phyloP scores from a whole-genome alignment of 768 basidiomycete genomes.

The Krasilnikovozyma curviuscula region DNA sequence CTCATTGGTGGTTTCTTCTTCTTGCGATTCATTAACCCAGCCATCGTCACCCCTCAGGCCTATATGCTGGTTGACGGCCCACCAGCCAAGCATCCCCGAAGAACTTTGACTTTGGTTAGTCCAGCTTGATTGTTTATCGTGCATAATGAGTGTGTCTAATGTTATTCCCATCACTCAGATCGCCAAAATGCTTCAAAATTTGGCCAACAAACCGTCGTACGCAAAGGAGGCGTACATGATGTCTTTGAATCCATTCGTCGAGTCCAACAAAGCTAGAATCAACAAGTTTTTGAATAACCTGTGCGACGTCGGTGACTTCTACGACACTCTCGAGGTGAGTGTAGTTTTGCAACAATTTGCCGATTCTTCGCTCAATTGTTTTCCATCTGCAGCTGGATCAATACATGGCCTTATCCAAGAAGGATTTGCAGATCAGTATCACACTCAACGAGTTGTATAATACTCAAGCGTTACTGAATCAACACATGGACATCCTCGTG shows the following conservation, averaged over 20 bases:
- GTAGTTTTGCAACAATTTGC: background rate
- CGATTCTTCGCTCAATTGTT: background rate
- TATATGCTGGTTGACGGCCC: slow-evolving; percentile 98
- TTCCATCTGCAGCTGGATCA: slow-evolving; percentile 69
- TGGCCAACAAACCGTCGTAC: slow-evolving; percentile 96
- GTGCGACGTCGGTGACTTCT: slow-evolving; percentile 98
- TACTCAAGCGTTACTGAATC: slow-evolving; percentile 83
- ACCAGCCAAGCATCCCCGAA: slow-evolving; percentile 89
- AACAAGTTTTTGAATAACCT: slow-evolving; percentile 91
- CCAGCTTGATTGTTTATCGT: background rate
- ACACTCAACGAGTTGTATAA: slow-evolving; percentile 98
- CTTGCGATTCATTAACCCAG: slow-evolving; percentile 97
- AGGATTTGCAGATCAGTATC: slow-evolving; percentile 94
- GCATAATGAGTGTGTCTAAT: background rate
- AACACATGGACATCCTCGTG: slow-evolving; percentile 87
- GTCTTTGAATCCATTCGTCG: slow-evolving; percentile 92
- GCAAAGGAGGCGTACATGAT: slow-evolving; percentile 98
- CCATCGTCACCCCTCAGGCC: slow-evolving; percentile 95
- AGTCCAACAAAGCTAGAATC: slow-evolving; percentile 94
- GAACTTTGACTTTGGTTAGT: slow-evolving; percentile 71
- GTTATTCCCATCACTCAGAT: slow-evolving; percentile 38
- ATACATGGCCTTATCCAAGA: slow-evolving; percentile 99
- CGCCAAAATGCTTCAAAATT: slow-evolving; percentile 98
- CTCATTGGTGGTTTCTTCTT: slow-evolving; percentile 99
- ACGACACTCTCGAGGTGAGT: slow-evolving; percentile 85